These are phyloP conservation scores for Thyridium curvatum DNA, from an alignment of 2,329 filamentous ascomycete species.

Conservation along the genomic window DNA sequence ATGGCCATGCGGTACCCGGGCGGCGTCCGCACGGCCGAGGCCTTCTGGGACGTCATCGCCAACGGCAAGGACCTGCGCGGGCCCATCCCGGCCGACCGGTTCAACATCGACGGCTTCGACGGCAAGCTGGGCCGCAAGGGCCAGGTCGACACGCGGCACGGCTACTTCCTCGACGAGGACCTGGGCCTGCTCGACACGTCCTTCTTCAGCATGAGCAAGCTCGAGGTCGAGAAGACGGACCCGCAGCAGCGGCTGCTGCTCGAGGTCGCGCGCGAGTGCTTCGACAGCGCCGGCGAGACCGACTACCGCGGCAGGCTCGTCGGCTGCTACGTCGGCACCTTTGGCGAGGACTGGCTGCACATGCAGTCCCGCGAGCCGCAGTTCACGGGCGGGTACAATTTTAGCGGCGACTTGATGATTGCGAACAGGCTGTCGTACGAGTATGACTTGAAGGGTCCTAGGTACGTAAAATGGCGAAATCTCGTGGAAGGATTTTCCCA, in stretches of 20 bases:
- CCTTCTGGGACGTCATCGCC: conserved; percentile 19
- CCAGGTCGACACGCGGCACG: conserved; percentile 1
- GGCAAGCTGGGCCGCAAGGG: background rate
- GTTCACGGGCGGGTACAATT: conserved; percentile 12
- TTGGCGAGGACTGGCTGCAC: conserved; percentile 21
- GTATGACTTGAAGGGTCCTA: background rate
- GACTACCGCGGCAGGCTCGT: conserved; percentile 20
- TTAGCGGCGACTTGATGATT: conserved; percentile 11
- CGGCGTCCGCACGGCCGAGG: conserved; percentile 9
- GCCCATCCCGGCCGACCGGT: conserved; percentile 13
- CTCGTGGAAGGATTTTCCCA: background rate
- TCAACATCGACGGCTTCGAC: conserved; percentile 11
- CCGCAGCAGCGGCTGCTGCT: conserved; percentile 14
- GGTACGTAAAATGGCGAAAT: too few species aligned
- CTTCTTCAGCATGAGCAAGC: conserved; percentile 7
- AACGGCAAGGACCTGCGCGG: conserved; percentile 12
- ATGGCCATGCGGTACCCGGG: conserved; percentile 10
- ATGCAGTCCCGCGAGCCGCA: conserved; percentile 14
- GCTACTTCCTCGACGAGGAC: conserved; percentile 9
- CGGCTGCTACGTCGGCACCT: conserved; percentile 23
- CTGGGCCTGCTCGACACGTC: conserved; percentile 4
- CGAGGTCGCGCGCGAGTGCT: conserved; percentile 10
- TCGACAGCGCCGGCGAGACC: conserved; percentile 14
- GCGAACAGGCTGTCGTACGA: conserved; percentile 1
- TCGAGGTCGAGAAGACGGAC: conserved; percentile 7